Evolutionary conservation across 2,329 filamentous ascomycete species (phyloP).

Genomic region (Fusarium liriodendri): DNA sequence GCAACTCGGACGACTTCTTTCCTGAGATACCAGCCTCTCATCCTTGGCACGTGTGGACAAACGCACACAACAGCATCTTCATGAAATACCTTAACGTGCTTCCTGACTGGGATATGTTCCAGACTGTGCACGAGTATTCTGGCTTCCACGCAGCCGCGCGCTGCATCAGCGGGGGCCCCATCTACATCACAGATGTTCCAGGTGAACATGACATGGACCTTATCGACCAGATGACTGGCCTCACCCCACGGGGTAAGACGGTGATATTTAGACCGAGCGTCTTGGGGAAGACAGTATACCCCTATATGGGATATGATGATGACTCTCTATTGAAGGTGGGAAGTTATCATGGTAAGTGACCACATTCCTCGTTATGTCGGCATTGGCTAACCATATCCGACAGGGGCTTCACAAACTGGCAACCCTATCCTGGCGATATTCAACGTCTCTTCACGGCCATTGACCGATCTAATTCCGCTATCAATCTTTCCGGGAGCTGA

Average conservation of each 20-base stretch:
- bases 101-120: constrained; percentile 84
- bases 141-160: constrained; percentile 90
- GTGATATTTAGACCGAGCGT: constrained; percentile 84
- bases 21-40: constrained; percentile 84
- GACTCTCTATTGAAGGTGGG: constrained; percentile 79
- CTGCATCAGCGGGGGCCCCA: constrained; percentile 89
- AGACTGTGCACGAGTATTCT: constrained; percentile 74
- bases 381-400: constrained; percentile 3
- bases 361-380: background rate
- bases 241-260: constrained; percentile 76
- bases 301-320: constrained; percentile 82
- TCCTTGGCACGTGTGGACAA: constrained; percentile 95
- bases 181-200: constrained; percentile 93
- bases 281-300: constrained; percentile 76
- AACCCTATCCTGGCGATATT: constrained; percentile 86
- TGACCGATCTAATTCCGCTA: constrained; percentile 78
- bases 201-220: constrained; percentile 82
- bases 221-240: constrained; percentile 83
- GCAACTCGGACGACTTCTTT: constrained; percentile 94
- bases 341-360: constrained; percentile 75
- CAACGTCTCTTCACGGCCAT: constrained; percentile 74
- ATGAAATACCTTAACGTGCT: constrained; percentile 87
- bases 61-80: constrained; percentile 88
- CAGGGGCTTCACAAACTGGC: constrained; percentile 69
- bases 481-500: constrained; percentile 78